Conservation (phyloP, 306 rosid genomes). For the Acacia crassicarpa region DNA sequence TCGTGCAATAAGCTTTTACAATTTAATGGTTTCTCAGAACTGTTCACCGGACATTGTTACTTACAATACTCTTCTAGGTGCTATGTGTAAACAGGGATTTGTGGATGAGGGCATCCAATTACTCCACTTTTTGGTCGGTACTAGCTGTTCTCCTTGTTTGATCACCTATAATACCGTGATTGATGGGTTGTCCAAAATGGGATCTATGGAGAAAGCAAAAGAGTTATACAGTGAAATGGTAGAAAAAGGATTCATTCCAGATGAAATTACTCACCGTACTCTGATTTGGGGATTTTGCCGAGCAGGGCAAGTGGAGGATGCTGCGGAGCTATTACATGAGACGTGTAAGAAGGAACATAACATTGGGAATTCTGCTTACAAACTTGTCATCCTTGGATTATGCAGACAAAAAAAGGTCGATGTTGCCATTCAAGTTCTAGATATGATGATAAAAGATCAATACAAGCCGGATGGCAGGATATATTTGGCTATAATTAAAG, state of each 20-base stretch:
- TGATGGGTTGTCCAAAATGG: constrained; percentile 60
- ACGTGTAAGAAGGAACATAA: constrained; percentile 42
- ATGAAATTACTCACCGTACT: constrained; percentile 72
- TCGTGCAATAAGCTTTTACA: constrained; percentile 64
- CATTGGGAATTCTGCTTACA: constrained; percentile 47
- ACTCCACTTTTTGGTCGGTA: constrained; percentile 49
- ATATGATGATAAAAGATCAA: constrained; percentile 62
- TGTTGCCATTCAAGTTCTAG: constrained; percentile 70
- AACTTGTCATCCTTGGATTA: constrained; percentile 60
- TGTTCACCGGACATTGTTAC: constrained; percentile 79
- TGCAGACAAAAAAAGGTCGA: constrained; percentile 66
- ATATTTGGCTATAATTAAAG: constrained; percentile 55
- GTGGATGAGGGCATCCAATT: constrained; percentile 66
- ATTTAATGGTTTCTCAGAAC: constrained; percentile 57
- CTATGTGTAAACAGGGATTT: constrained; percentile 77
- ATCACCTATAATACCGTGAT: constrained; percentile 74
- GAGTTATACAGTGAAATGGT: constrained; percentile 59
- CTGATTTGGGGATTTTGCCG: constrained; percentile 65
- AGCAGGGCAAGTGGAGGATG: constrained; percentile 56
- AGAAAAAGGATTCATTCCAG: constrained; percentile 59
- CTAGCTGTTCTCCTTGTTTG: constrained; percentile 65
- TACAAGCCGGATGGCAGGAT: constrained; percentile 54
- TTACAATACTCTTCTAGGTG: constrained; percentile 74
- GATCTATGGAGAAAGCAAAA: constrained; percentile 65
- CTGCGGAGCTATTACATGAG: constrained; percentile 53